Percentiles rank a stretch among this genome's conserved stretches.
Conservation (phyloP, 2,329 filamentous ascomycete genomes). For the Colletotrichum musicola region DNA sequence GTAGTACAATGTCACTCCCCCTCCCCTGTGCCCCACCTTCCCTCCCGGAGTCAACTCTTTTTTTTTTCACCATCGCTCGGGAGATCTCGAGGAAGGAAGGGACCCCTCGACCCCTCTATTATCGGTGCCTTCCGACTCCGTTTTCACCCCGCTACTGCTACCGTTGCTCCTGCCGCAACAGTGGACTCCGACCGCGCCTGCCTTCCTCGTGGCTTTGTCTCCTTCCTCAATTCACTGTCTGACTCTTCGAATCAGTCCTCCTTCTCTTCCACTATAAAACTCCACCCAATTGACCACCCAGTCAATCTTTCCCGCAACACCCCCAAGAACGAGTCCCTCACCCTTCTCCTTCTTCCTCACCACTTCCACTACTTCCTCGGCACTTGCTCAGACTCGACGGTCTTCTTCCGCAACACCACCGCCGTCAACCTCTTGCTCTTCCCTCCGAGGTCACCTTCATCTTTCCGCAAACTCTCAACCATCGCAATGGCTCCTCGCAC, state of each 20-base stretch:
- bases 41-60: conserved; percentile 18
- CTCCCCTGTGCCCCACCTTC: conserved; percentile 15
- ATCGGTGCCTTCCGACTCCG: conserved; percentile 26
- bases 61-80: not conserved
- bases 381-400: not conserved
- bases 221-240: conserved; percentile 21
- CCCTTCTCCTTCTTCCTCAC: not conserved
- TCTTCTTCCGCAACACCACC: not conserved
- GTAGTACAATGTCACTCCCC: no score
- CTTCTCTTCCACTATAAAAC: conserved; percentile 11
- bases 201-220: conserved; percentile 8
- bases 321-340: conserved; percentile 13
- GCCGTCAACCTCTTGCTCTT: not conserved
- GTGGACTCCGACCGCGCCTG: not conserved
- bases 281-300: not conserved
- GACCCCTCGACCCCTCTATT: conserved; percentile 26
- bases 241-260: no score
- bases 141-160: conserved; percentile 24
- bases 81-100: conserved; percentile 5
- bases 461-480: conserved; percentile 18
- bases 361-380: not conserved
- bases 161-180: conserved; percentile 15
- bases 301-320: conserved; percentile 7
- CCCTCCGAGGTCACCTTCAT: not conserved
- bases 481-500: conserved; percentile 57